Evolutionary conservation across 495 filamentous ascomycete genomes (phyloP), one percentile per base, ranked within the genome.

Genomic region (Podospora anserina): DNA sequence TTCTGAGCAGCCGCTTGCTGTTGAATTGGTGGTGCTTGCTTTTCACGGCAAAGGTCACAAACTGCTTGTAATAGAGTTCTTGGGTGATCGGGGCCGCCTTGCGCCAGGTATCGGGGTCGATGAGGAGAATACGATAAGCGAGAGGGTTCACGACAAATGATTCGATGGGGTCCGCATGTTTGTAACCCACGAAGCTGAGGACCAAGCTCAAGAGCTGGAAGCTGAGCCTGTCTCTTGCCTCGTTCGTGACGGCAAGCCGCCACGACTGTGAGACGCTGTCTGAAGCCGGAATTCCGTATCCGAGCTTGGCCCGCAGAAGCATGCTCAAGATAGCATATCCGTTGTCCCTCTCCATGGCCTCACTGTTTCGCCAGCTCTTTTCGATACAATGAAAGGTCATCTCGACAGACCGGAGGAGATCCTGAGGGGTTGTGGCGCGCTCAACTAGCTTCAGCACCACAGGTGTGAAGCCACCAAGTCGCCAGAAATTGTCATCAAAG

Each of bases 21-120:
- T 99, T 99, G 80, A 97, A 98, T 64, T 91, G 88, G 72, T 93
- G 93, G 72, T 94, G 90, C 71, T 94, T 94, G 85, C 94, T 97
- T 66, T 86, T 87, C 18, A 89, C 83, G 18, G 90, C 89, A 80
- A 99, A 97, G 1, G 84, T 87, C 68, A 90, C 83, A 73, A 97
- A 98, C 78, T 98, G 95, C 32, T 88, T 87, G 79, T 97, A 97
- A 78, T 97, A 99, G 19, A 96, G 81, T 68, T 90, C 89, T 70
- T 97, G 91, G 3, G 93, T 90, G 26, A 85, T 79, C 4, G 84
- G 68, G 56, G 89, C 89, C 49, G 91, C 91, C 76, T 87, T 89
- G 72, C 94, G 86, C 95, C 95, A 99, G 53, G 90, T 87, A 70
- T 98, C 94, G 71, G 92, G 88, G 79, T 99, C 95, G 56, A 98